phyloP scores from a whole-genome alignment of 805 yeast species.

The Candida germanica region DNA sequence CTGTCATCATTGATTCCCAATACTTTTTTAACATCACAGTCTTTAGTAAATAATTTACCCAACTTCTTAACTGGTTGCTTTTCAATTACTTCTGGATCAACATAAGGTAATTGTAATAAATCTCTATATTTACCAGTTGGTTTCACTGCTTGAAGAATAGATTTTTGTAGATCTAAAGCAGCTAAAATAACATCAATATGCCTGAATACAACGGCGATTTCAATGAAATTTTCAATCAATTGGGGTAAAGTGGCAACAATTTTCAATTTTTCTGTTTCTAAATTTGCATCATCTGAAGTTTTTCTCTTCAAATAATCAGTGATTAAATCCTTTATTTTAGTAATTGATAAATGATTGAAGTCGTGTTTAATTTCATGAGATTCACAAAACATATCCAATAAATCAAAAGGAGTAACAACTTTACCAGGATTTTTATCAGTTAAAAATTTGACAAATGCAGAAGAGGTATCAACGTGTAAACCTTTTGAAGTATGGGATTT shows the following conservation, averaged over 20 bases:
- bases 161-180: conserved; percentile 65
- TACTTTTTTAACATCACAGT: conserved; percentile 47
- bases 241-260: conserved; percentile 63
- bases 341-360: conserved; percentile 38
- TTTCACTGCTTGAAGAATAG: conserved; percentile 72
- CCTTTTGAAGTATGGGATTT: conserved; percentile 80
- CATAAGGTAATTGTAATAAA: conserved; percentile 78
- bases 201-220: conserved; percentile 79
- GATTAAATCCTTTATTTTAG: conserved; percentile 45
- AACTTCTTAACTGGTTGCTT: conserved; percentile 51
- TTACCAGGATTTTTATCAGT: conserved; percentile 74
- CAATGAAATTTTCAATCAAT: conserved; percentile 69
- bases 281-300: conserved; percentile 19
- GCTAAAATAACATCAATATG: conserved; percentile 59
- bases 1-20: conserved; percentile 51
- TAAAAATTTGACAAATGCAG: conserved; percentile 64
- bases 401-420: conserved; percentile 52
- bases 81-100: conserved; percentile 46
- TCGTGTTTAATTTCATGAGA: conserved; percentile 61
- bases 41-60: conserved; percentile 64
- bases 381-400: conserved; percentile 57
- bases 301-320: conserved; percentile 58
- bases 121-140: conserved; percentile 54
- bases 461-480: conserved; percentile 80
- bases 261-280: conserved; percentile 44